Base-by-base conservation (phyloP, 768 basidiomycete species). In the Amanita pseudoporphyria region DNA sequence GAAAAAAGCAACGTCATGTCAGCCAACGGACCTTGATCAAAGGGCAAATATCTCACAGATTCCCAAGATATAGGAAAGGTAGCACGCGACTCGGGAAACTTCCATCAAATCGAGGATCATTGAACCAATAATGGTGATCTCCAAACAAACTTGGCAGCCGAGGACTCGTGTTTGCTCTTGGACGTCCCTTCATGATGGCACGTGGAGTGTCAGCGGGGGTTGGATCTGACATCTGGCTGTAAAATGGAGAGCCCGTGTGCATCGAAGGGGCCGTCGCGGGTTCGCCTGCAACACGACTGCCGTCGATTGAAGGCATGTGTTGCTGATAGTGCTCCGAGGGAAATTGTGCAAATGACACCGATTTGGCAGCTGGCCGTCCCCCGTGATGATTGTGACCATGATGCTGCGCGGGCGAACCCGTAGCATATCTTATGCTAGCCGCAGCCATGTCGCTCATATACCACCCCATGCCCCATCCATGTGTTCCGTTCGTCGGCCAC, bases 41-140 rank as follows among this genome's bases (percentile, higher is more conserved):
- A n/a, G n/a, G n/a, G n/a, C n/a, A n/a, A n/a, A n/a, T n/a, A n/a
- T n/a, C 90, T 65, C 62, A 92, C 91, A 96, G 59, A 64, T 96
- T 94, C 31, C 93, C 91, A n/a, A 94, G 76, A 64, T 94, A 94
- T 62, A 98, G 73, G 67, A 90, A 93, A 49, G 90, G 90, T 53
- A 96, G 65, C 54, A 98, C 92, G 19, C 93, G 75, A 59, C 87
- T 91, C 13, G 95, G 95, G 70, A 98, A 94, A 59, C 87, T 91
- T 39, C 95, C 94, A 63, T 98, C 94, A 62, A 97, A 98, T 53
- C 88, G 69, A 30, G 81, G 78, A 62, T 93, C 90, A 58, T 92
- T 85, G 67, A 97, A 96, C 94, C 94, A 98, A n/a, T 82, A 74
- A 65, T 87, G 81, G 59, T 91, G 88, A 59, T 87, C 83, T 18